Percentiles rank a stretch among this genome's conserved stretches.
These are phyloP conservation scores for Sclerotinia nivalis DNA, from an alignment of 2,329 filamentous ascomycete species.

Conservation along the genomic window DNA sequence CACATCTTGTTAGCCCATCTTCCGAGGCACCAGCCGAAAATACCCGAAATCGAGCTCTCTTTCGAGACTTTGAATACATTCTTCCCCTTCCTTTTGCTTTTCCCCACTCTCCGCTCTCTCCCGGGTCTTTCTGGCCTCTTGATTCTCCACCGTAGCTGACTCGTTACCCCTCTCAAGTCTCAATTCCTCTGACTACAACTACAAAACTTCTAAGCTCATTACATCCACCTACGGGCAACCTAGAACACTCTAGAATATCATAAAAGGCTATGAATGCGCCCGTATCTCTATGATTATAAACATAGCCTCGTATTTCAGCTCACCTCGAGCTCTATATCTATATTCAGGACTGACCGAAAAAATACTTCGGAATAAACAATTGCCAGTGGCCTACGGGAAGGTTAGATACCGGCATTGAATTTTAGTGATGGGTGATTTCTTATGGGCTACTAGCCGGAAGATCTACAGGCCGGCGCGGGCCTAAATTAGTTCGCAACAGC, in stretches of 20 bases:
- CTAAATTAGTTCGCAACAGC: not conserved
- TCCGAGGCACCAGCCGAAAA: not conserved
- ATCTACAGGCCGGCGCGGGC: slow-evolving; percentile 11
- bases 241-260: too few relatives aligned
- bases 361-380: too few relatives aligned
- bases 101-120: not conserved
- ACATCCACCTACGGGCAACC: too few relatives aligned
- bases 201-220: too few relatives aligned
- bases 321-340: too few relatives aligned
- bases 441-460: not conserved
- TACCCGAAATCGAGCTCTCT: not conserved
- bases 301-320: too few relatives aligned
- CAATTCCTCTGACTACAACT: too few relatives aligned
- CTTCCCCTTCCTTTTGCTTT: not conserved
- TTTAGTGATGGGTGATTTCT: not conserved
- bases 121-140: not conserved
- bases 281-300: too few relatives aligned
- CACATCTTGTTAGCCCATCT: slow-evolving; percentile 4
- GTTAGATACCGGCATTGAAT: not conserved
- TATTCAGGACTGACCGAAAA: too few relatives aligned
- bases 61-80: not conserved
- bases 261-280: too few relatives aligned
- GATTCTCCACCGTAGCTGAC: not conserved
- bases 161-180: not conserved
- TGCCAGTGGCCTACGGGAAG: too few relatives aligned